Percentiles rank a stretch among this genome's conserved stretches.
Evolutionary conservation across 495 filamentous ascomycete genomes (phyloP).

Genomic region (Halenospora varia): DNA sequence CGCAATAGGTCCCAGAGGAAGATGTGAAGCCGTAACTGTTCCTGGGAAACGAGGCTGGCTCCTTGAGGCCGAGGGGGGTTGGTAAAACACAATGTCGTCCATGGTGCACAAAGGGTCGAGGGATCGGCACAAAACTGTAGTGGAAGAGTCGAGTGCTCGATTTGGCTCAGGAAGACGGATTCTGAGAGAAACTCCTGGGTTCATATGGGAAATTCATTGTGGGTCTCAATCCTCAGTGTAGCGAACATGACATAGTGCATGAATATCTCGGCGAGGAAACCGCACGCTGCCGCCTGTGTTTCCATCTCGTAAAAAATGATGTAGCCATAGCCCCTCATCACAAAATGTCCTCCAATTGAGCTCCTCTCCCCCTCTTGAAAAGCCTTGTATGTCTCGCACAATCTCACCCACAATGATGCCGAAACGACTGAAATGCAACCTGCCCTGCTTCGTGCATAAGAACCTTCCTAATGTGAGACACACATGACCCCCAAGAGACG

Average conservation of each 20-base stretch:
- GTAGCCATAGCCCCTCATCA: background rate
- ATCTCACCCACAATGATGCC: background rate
- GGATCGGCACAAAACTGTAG: background rate
- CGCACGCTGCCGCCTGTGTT: background rate
- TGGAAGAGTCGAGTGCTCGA: too few relatives aligned
- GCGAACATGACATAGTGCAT: constrained; percentile 5
- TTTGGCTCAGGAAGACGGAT: too few relatives aligned
- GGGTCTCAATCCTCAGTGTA: background rate
- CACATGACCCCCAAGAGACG: background rate
- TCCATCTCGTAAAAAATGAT: background rate
- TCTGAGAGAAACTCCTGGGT: constrained; percentile 7
- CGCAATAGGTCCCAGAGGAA: background rate
- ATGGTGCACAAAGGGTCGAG: constrained; percentile 4
- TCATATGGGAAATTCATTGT: constrained; percentile 5
- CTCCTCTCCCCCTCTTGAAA: too few relatives aligned
- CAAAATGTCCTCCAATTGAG: too few relatives aligned
- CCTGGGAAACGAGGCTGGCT: constrained; percentile 5
- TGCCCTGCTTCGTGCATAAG: constrained; percentile 3
- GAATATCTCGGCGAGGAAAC: constrained; percentile 2
- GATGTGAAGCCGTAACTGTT: background rate
- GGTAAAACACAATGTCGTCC: constrained; percentile 5
- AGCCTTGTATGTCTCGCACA: too few relatives aligned
- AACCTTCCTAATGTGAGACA: constrained; percentile 8
- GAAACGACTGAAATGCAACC: background rate
- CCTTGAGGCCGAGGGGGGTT: background rate